phyloP scores from a whole-genome alignment of 768 basidiomycete species.

The Xerocomus potaroensis region DNA sequence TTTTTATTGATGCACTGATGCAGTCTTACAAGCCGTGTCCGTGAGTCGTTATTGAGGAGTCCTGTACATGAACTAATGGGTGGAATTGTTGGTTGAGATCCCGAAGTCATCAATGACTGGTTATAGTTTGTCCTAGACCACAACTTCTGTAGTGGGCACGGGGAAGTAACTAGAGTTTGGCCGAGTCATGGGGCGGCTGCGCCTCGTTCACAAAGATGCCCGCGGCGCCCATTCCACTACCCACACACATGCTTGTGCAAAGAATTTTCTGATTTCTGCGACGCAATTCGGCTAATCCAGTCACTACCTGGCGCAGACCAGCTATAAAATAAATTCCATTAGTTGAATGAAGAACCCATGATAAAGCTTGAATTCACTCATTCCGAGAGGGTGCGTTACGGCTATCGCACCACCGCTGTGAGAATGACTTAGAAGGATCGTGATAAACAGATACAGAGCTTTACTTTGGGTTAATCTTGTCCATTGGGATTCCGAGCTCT shows the following conservation, averaged over 20 bases:
- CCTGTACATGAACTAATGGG: too few relatives aligned
- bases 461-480: conserved; percentile 85
- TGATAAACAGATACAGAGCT: conserved; percentile 5
- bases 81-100: too few relatives aligned
- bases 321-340: conserved; percentile 40
- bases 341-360: conserved; percentile 3
- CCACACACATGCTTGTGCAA: conserved; percentile 79
- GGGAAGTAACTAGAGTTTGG: conserved; percentile 21
- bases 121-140: not conserved
- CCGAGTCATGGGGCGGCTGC: conserved; percentile 12
- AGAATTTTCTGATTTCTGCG: conserved; percentile 64
- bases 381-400: conserved; percentile 75
- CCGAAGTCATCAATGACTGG: not conserved
- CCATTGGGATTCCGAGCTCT: conserved; percentile 66
- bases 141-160: not conserved
- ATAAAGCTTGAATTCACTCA: conserved; percentile 51
- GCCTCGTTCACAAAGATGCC: conserved; percentile 75
- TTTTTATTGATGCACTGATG: too few relatives aligned
- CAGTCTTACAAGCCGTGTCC: too few relatives aligned
- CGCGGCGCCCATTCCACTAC: conserved; percentile 88
- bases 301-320: conserved; percentile 82
- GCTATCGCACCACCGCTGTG: conserved; percentile 82
- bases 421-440: not conserved
- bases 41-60: too few relatives aligned
- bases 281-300: conserved; percentile 79